Evolutionary conservation across 225 moss, liverwort and hornwort species (phyloP).

Genomic region (Antitrichia curtipendula): DNA sequence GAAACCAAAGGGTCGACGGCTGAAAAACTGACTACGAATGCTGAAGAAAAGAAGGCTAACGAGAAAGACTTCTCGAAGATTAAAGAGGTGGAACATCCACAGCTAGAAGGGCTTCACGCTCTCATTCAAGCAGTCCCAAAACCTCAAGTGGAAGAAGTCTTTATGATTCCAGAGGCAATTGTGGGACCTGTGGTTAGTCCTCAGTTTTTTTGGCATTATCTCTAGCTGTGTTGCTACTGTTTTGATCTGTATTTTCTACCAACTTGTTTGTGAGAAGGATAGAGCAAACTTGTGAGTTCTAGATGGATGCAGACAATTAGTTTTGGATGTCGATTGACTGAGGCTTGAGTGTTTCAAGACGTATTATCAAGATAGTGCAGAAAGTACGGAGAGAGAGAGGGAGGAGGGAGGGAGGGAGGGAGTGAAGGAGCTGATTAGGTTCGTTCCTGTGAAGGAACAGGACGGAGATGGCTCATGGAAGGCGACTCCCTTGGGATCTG

Average conservation of each 20-base stretch:
- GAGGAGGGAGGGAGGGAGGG: neutral
- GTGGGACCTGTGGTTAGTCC: slow-evolving; percentile 5
- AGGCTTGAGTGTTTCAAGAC: neutral
- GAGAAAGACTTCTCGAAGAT: slow-evolving; percentile 6
- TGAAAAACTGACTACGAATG: neutral
- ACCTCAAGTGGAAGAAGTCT: slow-evolving; percentile 27
- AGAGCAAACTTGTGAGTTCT: neutral
- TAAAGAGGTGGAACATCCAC: slow-evolving; percentile 48
- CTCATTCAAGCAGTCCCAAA: slow-evolving; percentile 37
- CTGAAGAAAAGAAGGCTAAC: neutral
- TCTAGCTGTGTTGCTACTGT: neutral
- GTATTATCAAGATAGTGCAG: slow-evolving; percentile 1
- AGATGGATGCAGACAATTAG: neutral
- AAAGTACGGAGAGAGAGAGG: neutral
- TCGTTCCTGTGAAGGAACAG: slow-evolving; percentile 22
- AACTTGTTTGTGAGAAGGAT: neutral
- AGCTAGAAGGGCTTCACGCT: slow-evolving; percentile 50
- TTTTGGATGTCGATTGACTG: neutral
- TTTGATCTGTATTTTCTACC: neutral
- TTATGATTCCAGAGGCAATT: slow-evolving; percentile 9
- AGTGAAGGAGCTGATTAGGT: slow-evolving; percentile 22
- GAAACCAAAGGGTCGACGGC: neutral
- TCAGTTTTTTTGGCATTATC: neutral
- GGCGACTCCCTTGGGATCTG: slow-evolving; percentile 1
- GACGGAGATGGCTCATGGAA: slow-evolving; percentile 11